Evolutionary conservation across 805 yeast species (phyloP), one percentile per base, ranked within the genome.

Genomic region (Kodamaea fukazawae): DNA sequence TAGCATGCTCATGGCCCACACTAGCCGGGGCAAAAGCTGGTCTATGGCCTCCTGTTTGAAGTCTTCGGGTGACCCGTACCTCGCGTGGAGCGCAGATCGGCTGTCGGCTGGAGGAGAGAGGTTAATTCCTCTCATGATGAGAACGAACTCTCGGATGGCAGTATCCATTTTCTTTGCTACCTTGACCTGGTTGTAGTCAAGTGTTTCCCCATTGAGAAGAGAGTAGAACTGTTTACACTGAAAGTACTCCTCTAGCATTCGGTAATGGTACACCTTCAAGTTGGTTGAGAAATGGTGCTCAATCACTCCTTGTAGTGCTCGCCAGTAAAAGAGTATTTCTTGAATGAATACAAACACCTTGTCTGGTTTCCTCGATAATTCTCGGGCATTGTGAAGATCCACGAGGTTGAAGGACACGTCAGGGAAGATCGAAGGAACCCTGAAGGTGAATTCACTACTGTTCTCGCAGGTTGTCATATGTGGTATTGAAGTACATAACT

Each of bases 261-360:
- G 40, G 35, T 12, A 37, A n/a, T 31, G 34, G 30, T 30, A 31
- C 11, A 12, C 26, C n/a, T 22, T 32, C 17, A 22, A 25, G 6
- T 25, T 31, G 22, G n/a, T 17, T 13, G 15, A 11, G 22, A 14
- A 32, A 10, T 32, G 35, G 13, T 6, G 31, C 20, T 37, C 35
- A 10, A 32, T 25, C 13, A 31, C 9, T 16, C 18, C n/a, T 17
- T 38, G 29, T 7, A 38, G 29, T 32, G 32, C 32, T 11, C 37
- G 32, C 42, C 42, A 38, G 29, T 32, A 28, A 28, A 38, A 38
- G 2, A 38, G 10, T 11, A 38, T 28, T 28, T 33, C 37, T 11
- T 38, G 35, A 23, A 22, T 29, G 12, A 38, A 15, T 6, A 20
- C 23, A 20, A 20, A 20, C 23, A 20, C 23, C 23, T 20, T 20